A percentile compares a stretch with the other conserved stretches of the same genome.
These are phyloP conservation scores for Marvania coccoides DNA, from an alignment of 139 green algal species.

Conservation along the genomic window DNA sequence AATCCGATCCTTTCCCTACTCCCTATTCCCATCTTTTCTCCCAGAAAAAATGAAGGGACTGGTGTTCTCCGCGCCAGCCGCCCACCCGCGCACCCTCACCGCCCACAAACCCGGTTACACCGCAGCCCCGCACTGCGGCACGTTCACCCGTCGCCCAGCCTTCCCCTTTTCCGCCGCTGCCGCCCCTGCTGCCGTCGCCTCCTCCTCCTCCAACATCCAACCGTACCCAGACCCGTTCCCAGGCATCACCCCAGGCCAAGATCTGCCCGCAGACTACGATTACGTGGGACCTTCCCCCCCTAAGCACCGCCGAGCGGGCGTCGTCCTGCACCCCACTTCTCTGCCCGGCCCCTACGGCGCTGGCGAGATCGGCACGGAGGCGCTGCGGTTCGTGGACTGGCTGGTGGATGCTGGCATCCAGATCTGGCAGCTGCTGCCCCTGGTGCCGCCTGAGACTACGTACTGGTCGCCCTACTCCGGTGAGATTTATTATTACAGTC, in stretches of 20 bases:
- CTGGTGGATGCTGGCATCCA: constrained; percentile 55
- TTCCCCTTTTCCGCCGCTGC: background rate
- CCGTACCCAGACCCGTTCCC: constrained; percentile 26
- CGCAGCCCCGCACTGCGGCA: too few species aligned
- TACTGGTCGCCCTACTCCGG: constrained; percentile 90
- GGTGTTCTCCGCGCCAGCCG: too few species aligned
- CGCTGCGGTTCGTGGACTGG: constrained; percentile 86
- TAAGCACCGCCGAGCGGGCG: constrained; percentile 36
- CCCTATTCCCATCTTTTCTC: too few species aligned
- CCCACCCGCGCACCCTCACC: too few species aligned
- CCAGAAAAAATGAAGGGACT: too few species aligned
- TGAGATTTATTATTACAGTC: too few species aligned
- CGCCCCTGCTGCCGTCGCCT: background rate
- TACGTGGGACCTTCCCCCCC: background rate
- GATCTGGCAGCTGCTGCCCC: constrained; percentile 80
- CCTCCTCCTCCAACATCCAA: constrained; percentile 1
- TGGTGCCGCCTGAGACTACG: constrained; percentile 87
- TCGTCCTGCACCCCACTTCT: constrained; percentile 92
- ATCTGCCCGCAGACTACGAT: constrained; percentile 19
- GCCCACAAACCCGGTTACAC: too few species aligned
- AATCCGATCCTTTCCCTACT: too few species aligned
- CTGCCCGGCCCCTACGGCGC: constrained; percentile 81
- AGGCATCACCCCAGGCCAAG: constrained; percentile 6
- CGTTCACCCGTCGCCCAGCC: background rate
- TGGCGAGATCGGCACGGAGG: constrained; percentile 79